Conservation (phyloP, 2,329 filamentous ascomycete species). For the Talaromyces sp. region DNA sequence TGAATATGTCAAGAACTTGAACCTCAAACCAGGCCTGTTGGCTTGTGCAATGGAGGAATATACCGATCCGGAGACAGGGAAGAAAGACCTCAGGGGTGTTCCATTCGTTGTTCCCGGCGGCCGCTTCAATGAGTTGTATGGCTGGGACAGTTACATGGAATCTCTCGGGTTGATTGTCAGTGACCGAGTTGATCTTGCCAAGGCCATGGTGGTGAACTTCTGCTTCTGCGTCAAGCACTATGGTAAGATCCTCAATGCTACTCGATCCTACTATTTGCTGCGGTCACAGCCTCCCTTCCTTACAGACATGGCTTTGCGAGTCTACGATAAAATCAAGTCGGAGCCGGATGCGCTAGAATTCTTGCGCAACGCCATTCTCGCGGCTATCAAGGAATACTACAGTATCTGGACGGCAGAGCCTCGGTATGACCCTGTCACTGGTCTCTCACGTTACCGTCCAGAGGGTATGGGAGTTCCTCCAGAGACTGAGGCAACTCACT, state of each 20-base stretch:
- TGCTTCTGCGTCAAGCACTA: constrained; percentile 98
- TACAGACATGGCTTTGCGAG: constrained; percentile 92
- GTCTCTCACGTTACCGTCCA: constrained; percentile 78
- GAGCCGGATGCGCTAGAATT: constrained; percentile 78
- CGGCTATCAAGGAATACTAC: constrained; percentile 95
- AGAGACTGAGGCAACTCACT: constrained; percentile 84
- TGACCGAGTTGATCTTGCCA: constrained; percentile 79
- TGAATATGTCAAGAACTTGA: constrained; percentile 75
- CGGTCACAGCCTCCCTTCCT: constrained; percentile 95
- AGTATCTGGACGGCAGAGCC: constrained; percentile 79
- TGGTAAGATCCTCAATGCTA: constrained; percentile 96
- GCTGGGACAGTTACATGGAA: constrained; percentile 99
- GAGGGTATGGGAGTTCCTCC: constrained; percentile 81
- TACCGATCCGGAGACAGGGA: constrained; percentile 60
- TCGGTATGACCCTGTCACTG: constrained; percentile 69
- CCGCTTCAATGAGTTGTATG: constrained; percentile 96
- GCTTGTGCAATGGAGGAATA: constrained; percentile 83
- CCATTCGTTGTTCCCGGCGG: constrained; percentile 98
- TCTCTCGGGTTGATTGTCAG: constrained; percentile 83
- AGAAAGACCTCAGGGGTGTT: constrained; percentile 68
- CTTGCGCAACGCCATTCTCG: constrained; percentile 70
- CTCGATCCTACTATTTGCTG: constrained; percentile 88
- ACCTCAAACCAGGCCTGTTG: constrained; percentile 79
- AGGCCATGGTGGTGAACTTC: constrained; percentile 93
- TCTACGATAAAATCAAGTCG: constrained; percentile 89